A percentile compares a stretch with the other conserved stretches of the same genome.
Evolutionary conservation across 331 rosid species (phyloP).

Genomic region (Rhamnella rubrinervis): DNA sequence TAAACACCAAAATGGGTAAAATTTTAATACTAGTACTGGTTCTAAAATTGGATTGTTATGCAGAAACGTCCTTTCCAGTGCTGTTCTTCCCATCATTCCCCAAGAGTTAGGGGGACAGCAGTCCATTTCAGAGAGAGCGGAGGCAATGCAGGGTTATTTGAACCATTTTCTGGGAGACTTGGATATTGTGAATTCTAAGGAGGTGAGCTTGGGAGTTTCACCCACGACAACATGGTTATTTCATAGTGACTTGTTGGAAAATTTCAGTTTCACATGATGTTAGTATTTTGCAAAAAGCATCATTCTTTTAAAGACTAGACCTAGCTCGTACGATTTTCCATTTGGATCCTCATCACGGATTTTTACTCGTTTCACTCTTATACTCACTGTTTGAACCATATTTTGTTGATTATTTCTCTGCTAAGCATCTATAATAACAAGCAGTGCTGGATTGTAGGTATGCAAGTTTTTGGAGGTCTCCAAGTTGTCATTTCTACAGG

Average conservation of each 20-base stretch:
- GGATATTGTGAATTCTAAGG: constrained; percentile 85
- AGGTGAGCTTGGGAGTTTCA: constrained; percentile 44
- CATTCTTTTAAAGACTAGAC: no score
- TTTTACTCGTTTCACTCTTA: no score
- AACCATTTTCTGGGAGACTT: constrained; percentile 77
- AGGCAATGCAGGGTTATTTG: constrained; percentile 85
- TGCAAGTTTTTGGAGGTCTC: constrained; percentile 52
- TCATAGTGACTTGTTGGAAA: neutral
- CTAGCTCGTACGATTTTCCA: no score
- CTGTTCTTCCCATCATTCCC: constrained; percentile 78
- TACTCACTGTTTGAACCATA: no score
- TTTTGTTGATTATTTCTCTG: neutral
- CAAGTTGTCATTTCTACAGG: constrained; percentile 40
- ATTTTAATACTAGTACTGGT: constrained; percentile 7
- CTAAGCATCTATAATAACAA: neutral
- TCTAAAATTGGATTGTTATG: neutral
- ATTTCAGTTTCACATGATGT: neutral
- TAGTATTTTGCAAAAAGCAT: no score
- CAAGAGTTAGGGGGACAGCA: constrained; percentile 79
- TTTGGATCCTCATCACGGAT: no score
- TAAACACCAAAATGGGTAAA: constrained; percentile 1
- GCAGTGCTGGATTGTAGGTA: constrained; percentile 27
- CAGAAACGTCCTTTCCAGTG: constrained; percentile 82
- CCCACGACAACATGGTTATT: neutral
- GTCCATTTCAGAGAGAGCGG: constrained; percentile 66